Percentiles rank a stretch among this genome's conserved stretches.
Evolutionary conservation across 176 grass and related monocot genomes (phyloP).

Genomic region (Pontederia crassipes): DNA sequence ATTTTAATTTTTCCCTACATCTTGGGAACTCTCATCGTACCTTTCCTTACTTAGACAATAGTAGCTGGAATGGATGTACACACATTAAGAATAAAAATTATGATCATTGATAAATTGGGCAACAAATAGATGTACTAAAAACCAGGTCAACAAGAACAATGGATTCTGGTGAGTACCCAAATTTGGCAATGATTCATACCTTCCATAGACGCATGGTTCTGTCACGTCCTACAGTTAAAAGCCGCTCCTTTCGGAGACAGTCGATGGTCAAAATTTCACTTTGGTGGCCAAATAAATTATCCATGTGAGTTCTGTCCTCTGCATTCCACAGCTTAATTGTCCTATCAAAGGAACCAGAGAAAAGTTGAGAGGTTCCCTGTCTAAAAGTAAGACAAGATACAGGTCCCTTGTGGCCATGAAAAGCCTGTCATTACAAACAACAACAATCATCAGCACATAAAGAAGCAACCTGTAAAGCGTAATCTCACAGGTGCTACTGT

Average conservation of each 20-base stretch:
- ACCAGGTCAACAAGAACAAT: too few species aligned
- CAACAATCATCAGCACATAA: slow-evolving; percentile 4
- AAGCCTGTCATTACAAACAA: slow-evolving; percentile 42
- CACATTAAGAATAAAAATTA: too few species aligned
- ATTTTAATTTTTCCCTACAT: too few species aligned
- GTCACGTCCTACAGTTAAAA: slow-evolving; percentile 66
- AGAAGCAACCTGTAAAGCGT: neutral
- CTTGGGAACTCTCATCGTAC: too few species aligned
- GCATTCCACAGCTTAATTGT: slow-evolving; percentile 91
- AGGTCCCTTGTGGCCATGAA: slow-evolving; percentile 67
- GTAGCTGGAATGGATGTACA: too few species aligned
- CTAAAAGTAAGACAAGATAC: slow-evolving; percentile 74
- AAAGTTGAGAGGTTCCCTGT: slow-evolving; percentile 55
- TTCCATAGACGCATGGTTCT: slow-evolving; percentile 87
- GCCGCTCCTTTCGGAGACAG: slow-evolving; percentile 60
- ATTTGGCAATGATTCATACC: slow-evolving; percentile 26
- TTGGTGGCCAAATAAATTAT: slow-evolving; percentile 76
- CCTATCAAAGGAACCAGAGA: slow-evolving; percentile 85
- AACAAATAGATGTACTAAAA: too few species aligned
- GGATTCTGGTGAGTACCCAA: too few species aligned
- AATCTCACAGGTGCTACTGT: too few species aligned
- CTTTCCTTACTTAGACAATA: too few species aligned
- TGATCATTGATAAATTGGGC: too few species aligned
- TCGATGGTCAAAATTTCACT: slow-evolving; percentile 76
- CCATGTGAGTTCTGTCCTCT: slow-evolving; percentile 79